phyloP scores from a whole-genome alignment of 441 rosid species.

The California macrophylla region DNA sequence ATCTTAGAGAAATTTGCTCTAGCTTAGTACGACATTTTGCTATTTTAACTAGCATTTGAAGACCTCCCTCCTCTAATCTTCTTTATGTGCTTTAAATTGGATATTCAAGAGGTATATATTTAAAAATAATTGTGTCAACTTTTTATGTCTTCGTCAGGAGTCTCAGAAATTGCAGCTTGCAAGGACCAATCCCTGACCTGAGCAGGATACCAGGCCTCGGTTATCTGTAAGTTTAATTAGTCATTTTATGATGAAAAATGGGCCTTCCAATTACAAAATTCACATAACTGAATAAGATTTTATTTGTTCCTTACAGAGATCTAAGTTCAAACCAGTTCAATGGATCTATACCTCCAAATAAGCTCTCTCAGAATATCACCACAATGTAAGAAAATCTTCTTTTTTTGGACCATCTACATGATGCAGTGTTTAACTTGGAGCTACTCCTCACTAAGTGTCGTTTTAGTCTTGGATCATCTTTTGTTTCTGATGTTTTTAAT shows the following conservation, averaged over 20 bases:
- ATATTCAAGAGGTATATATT: not conserved
- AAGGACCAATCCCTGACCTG: slow-evolving; percentile 78
- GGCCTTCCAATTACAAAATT: slow-evolving; percentile 13
- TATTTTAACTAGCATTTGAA: too few relatives aligned
- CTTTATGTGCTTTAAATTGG: not conserved
- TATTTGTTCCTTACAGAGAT: slow-evolving; percentile 41
- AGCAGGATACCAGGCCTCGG: slow-evolving; percentile 64
- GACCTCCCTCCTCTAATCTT: too few relatives aligned
- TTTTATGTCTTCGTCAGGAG: slow-evolving; percentile 48
- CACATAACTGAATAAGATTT: slow-evolving; percentile 9
- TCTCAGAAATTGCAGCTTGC: slow-evolving; percentile 75
- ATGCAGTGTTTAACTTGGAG: slow-evolving; percentile 10
- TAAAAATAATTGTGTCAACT: not conserved
- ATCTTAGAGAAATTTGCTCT: too few relatives aligned
- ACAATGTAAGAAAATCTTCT: slow-evolving; percentile 61
- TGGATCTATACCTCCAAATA: slow-evolving; percentile 59
- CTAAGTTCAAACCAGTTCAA: slow-evolving; percentile 68
- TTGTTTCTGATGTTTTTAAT: not conserved
- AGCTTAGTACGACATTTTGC: too few relatives aligned
- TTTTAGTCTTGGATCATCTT: slow-evolving; percentile 3
- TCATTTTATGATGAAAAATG: slow-evolving; percentile 11
- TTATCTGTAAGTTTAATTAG: slow-evolving; percentile 57
- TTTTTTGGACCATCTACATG: slow-evolving; percentile 11
- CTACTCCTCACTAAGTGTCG: not conserved
- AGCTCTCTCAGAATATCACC: slow-evolving; percentile 62